phyloP scores from a whole-genome alignment of 2,329 filamentous ascomycete genomes.

The Arthrobotrys megalospora region DNA sequence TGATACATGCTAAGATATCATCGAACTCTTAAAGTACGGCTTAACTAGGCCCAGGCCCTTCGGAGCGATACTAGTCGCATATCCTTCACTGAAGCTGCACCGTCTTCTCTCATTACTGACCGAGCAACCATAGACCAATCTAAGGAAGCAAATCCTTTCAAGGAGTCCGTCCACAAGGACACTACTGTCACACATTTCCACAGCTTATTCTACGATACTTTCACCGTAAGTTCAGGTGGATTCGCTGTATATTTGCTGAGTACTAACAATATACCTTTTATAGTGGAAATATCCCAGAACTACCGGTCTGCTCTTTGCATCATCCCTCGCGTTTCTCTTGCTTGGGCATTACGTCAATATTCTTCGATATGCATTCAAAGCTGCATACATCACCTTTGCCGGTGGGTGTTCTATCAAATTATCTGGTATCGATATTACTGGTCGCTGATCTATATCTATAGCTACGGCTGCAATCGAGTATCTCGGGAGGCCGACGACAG shows the following conservation, averaged over 20 bases:
- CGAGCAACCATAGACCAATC: conserved; percentile 19
- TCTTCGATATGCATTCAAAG: conserved; percentile 76
- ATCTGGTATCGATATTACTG: neutral
- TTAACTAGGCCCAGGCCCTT: neutral
- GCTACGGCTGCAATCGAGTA: conserved; percentile 69
- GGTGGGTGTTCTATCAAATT: conserved; percentile 52
- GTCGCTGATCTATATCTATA: conserved; percentile 53
- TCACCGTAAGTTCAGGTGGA: conserved; percentile 77
- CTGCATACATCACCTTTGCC: conserved; percentile 71
- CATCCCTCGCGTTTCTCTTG: conserved; percentile 73
- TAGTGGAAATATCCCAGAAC: conserved; percentile 70
- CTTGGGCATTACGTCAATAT: conserved; percentile 78
- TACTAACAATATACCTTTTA: neutral
- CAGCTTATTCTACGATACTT: conserved; percentile 78
- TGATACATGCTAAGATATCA: neutral
- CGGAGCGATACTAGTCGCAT: too few species aligned
- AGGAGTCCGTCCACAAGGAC: conserved; percentile 27
- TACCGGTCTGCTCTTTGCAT: conserved; percentile 76
- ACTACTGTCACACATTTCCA: conserved; percentile 73
- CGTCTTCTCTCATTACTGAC: neutral
- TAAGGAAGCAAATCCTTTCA: conserved; percentile 46
- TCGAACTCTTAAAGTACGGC: neutral
- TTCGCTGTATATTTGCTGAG: neutral
- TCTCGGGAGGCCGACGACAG: conserved; percentile 75
- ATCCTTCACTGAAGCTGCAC: neutral